phyloP scores from a whole-genome alignment of 768 basidiomycete species.

The Mycena pura region DNA sequence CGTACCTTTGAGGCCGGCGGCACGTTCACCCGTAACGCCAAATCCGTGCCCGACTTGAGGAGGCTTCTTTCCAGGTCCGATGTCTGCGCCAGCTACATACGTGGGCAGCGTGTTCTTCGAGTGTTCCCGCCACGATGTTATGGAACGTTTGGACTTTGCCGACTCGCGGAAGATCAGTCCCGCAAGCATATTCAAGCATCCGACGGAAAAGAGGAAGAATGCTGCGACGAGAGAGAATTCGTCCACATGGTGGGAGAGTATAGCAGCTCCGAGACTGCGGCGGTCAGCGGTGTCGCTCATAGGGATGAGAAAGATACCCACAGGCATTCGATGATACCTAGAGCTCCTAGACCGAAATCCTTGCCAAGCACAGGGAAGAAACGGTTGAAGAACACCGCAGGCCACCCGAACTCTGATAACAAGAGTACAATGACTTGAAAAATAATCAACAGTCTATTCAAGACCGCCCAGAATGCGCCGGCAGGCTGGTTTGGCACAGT shows the following conservation, averaged over 20 bases:
- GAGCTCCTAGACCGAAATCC: conserved; percentile 83
- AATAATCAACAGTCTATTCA: conserved; percentile 87
- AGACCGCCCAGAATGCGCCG: conserved; percentile 86
- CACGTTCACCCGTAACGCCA: conserved; percentile 79
- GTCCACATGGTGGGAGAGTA: conserved; percentile 82
- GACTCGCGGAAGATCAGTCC: conserved; percentile 75
- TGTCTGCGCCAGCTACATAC: conserved; percentile 45
- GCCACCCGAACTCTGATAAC: conserved; percentile 86
- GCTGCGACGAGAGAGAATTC: conserved; percentile 90
- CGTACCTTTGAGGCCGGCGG: conserved; percentile 65
- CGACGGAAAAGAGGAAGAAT: conserved; percentile 90
- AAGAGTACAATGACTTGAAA: conserved; percentile 83
- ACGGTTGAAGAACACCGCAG: conserved; percentile 75
- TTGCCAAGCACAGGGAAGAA: conserved; percentile 89
- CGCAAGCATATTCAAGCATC: conserved; percentile 86
- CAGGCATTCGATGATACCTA: conserved; percentile 89
- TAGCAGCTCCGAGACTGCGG: conserved; percentile 63
- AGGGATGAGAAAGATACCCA: conserved; percentile 42
- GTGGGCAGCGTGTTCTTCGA: conserved; percentile 59
- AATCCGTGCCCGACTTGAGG: conserved; percentile 70
- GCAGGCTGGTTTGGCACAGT: conserved; percentile 88
- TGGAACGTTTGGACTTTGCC: conserved; percentile 66
- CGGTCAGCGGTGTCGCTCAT: background rate
- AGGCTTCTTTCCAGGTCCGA: no score
- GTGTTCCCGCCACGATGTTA: conserved; percentile 70